Evolutionary conservation across 306 rosid genomes (phyloP), one percentile per base, ranked within the genome.

Genomic region (Pyrus betulifolia): DNA sequence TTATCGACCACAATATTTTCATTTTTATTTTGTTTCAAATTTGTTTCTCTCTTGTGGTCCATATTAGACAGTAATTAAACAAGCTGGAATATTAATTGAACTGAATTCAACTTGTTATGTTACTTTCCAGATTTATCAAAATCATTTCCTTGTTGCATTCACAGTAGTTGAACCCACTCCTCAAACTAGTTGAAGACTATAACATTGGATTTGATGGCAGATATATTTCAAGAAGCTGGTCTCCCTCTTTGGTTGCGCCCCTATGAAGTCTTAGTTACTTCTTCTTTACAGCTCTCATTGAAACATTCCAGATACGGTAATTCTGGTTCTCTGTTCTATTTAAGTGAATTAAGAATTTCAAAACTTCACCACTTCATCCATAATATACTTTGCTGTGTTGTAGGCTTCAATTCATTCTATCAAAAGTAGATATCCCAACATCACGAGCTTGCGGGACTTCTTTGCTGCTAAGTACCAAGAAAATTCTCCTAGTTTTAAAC

Each of bases 141-240:
- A 42, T 78, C 55, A 19, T 80, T 82, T 82, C 64, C n/a, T 14
- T 54, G 7, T 46, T 51, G 49, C 60, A 74, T 74, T 74, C 60
- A 61, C 78, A 61, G 77, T 74, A 60, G 78, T 67, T 44, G 78
- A 6, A 74, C 70, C 57, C 68, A 44, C 30, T 15, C 67, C 17
- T 77, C 59, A 74, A 31, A 25, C 62, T 54, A 75, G 61, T 71
- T 78, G 62, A 81, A 79, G 52, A 78, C 78, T 83, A 74, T 77
- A 67, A 74, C 70, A 63, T 80, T 86, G 73, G 80, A 74, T 86
- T 82, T 84, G 80, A 75, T 84, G 86, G 84, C 86, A 96, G 99
- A 92, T 84, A 96, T 96, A 82, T 96, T 96, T 80, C 99, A 96
- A 96, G 99, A 96, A 88, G 99, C 99, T 85, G 99, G 99, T 79